A percentile compares a stretch with the other conserved stretches of the same genome.
Evolutionary conservation across 2,329 filamentous ascomycete genomes (phyloP).

Genomic region (Rachicladosporium sp.): DNA sequence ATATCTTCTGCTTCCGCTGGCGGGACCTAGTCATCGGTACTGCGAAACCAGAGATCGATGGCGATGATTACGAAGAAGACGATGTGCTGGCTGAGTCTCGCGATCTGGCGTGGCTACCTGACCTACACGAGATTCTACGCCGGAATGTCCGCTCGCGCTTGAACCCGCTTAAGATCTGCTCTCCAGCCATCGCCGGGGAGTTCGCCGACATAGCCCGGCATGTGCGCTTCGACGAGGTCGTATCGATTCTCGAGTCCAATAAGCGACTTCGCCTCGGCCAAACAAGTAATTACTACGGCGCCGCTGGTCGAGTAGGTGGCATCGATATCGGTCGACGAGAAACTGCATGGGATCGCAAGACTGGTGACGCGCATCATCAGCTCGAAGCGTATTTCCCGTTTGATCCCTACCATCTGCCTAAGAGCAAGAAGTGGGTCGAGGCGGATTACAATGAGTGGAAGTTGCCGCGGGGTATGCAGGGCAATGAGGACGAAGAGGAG

Average conservation of each 20-base stretch:
- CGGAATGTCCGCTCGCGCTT: slow-evolving; percentile 75
- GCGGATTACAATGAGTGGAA: slow-evolving; percentile 74
- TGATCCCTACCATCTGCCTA: slow-evolving; percentile 83
- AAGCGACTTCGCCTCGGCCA: slow-evolving; percentile 74
- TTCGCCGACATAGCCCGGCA: slow-evolving; percentile 82
- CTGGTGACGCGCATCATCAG: slow-evolving; percentile 68
- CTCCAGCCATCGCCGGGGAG: slow-evolving; percentile 76
- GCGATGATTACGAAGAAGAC: slow-evolving; percentile 38
- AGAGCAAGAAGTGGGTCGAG: slow-evolving; percentile 79
- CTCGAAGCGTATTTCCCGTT: slow-evolving; percentile 95
- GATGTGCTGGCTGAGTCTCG: slow-evolving; percentile 51
- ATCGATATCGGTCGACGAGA: slow-evolving; percentile 43
- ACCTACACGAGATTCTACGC: slow-evolving; percentile 60
- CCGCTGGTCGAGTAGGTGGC: slow-evolving; percentile 34
- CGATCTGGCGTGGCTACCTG: slow-evolving; percentile 66
- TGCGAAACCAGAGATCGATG: slow-evolving; percentile 25
- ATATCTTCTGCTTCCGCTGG: slow-evolving; percentile 98
- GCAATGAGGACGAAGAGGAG: slow-evolving; percentile 41
- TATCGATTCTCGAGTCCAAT: slow-evolving; percentile 78
- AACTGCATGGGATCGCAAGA: slow-evolving; percentile 37
- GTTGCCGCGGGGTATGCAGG: slow-evolving; percentile 51
- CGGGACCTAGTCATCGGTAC: slow-evolving; percentile 61
- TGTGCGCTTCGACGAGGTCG: slow-evolving; percentile 80
- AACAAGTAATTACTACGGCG: slow-evolving; percentile 39
- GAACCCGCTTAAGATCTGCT: slow-evolving; percentile 91